Percentiles rank a stretch among this genome's conserved stretches.
Conservation (phyloP, 768 basidiomycete genomes). For the Leccinum subtestaceum region DNA sequence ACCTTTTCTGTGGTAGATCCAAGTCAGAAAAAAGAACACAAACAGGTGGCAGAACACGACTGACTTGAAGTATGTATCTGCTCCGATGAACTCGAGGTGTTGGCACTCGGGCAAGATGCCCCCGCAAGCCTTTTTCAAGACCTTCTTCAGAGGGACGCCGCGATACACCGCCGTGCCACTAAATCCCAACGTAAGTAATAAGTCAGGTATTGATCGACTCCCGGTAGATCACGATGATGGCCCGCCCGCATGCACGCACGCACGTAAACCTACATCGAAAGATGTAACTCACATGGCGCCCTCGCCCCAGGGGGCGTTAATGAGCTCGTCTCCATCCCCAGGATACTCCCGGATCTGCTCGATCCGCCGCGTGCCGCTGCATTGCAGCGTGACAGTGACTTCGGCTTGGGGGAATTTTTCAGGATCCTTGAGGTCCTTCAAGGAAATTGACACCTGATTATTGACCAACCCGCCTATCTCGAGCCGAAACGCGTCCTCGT, state of each 20-base stretch:
- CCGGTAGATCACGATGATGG: neutral
- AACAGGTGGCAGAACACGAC: neutral
- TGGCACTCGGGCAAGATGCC: conserved; percentile 46
- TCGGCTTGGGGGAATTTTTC: conserved; percentile 34
- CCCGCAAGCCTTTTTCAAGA: conserved; percentile 51
- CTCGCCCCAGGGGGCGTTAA: conserved; percentile 52
- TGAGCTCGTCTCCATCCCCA: conserved; percentile 53
- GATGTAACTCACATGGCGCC: conserved; percentile 43
- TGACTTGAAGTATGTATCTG: conserved; percentile 57
- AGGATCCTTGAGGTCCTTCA: conserved; percentile 49
- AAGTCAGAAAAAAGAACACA: neutral
- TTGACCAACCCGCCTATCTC: conserved; percentile 53
- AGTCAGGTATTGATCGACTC: neutral
- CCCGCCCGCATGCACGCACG: too few relatives aligned
- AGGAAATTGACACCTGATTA: conserved; percentile 38
- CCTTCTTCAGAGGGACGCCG: conserved; percentile 52
- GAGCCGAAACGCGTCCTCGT: conserved; percentile 45
- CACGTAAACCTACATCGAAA: neutral
- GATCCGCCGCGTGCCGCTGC: conserved; percentile 51
- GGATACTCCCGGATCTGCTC: conserved; percentile 53
- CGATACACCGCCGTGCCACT: conserved; percentile 53
- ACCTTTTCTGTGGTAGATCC: conserved; percentile 31
- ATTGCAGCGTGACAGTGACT: conserved; percentile 53
- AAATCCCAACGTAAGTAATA: neutral
- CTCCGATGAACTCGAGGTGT: conserved; percentile 56